Percentiles rank a stretch among this genome's conserved stretches.
These are phyloP conservation scores for Trichoderma sp. DNA, from an alignment of 2,329 filamentous ascomycete genomes.

Conservation along the genomic window DNA sequence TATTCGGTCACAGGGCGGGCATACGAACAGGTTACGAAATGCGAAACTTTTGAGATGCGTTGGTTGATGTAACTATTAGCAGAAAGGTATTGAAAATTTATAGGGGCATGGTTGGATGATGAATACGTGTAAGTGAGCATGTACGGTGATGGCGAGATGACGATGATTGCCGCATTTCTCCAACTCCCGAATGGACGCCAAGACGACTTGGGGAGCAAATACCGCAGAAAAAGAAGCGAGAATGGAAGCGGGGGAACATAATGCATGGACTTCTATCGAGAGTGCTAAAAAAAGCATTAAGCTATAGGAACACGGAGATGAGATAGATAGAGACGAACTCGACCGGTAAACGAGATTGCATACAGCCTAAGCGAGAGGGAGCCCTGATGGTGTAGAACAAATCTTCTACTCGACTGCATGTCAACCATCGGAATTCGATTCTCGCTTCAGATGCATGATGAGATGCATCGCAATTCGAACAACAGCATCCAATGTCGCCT, in stretches of 20 bases:
- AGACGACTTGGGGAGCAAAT: neutral
- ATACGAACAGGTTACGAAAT: neutral
- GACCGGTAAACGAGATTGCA: constrained; percentile 7
- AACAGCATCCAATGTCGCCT: neutral
- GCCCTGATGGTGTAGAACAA: neutral
- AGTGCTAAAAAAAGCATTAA: constrained; percentile 7
- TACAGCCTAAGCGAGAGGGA: neutral
- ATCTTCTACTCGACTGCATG: neutral
- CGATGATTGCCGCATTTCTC: neutral
- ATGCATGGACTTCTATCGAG: neutral
- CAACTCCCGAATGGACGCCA: neutral
- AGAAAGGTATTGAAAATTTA: neutral
- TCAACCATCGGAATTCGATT: neutral
- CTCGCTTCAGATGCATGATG: neutral
- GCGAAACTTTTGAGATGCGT: neutral
- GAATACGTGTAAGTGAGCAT: neutral
- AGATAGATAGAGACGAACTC: neutral
- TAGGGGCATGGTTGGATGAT: neutral
- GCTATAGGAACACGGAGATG: constrained; percentile 11
- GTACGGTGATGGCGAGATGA: neutral
- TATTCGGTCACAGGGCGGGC: neutral
- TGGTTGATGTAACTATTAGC: neutral
- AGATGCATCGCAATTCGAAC: neutral
- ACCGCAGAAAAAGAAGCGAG: neutral
- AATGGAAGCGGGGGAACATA: neutral